Conservation (phyloP, 805 yeast species). For the Kuraishia cidri region DNA sequence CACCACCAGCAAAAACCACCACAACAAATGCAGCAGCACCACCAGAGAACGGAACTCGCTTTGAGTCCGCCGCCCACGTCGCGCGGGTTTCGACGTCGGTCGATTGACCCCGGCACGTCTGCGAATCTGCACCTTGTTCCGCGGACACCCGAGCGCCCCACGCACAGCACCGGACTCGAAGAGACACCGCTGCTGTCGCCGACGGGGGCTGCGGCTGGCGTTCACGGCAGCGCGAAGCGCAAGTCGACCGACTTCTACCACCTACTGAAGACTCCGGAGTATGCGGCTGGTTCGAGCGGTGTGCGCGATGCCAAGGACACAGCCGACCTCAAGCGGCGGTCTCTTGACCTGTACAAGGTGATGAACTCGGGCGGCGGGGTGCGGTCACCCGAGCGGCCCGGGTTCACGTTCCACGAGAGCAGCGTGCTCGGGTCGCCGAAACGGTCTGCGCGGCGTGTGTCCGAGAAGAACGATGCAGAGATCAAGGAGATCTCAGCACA, state of each 20-base stretch:
- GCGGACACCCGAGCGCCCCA: conserved; percentile 20
- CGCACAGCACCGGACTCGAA: conserved; percentile 13
- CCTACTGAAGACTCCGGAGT: conserved; percentile 23
- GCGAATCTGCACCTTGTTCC: too few species aligned
- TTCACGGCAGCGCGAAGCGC: conserved; percentile 19
- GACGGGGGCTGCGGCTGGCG: too few species aligned
- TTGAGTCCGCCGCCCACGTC: too few species aligned
- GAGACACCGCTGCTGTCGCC: conserved; percentile 24
- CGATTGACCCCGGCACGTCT: too few species aligned
- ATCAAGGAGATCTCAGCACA: conserved; percentile 25
- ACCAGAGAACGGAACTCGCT: too few species aligned
- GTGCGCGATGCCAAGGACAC: conserved; percentile 3
- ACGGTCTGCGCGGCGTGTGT: conserved; percentile 14
- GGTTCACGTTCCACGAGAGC: conserved; percentile 18
- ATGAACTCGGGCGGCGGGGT: conserved; percentile 10
- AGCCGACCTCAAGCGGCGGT: conserved; percentile 16
- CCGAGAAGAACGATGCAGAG: conserved; percentile 20
- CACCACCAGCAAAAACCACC: too few species aligned
- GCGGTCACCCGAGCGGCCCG: conserved; percentile 11
- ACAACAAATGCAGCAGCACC: too few species aligned
- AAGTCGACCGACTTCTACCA: conserved; percentile 23
- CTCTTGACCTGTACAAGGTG: conserved; percentile 20
- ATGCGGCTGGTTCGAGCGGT: conserved; percentile 5
- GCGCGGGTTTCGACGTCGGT: too few species aligned
- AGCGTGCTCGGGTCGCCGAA: conserved; percentile 14